phyloP scores from a whole-genome alignment of 106 monocot genomes.

The Narthecium ossifragum region DNA sequence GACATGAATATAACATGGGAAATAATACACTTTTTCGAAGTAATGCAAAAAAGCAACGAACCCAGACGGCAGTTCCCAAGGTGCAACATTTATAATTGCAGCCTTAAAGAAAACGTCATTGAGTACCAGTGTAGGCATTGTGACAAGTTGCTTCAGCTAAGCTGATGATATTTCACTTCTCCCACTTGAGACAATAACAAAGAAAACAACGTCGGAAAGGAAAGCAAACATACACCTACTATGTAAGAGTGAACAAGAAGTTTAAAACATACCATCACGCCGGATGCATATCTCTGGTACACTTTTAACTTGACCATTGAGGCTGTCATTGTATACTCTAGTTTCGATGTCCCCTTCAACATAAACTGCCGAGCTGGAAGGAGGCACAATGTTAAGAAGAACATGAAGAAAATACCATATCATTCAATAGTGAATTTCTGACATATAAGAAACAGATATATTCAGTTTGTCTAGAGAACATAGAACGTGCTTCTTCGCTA shows the following conservation, averaged over 20 bases:
- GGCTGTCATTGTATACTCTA: conserved; percentile 94
- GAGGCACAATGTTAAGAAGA: neutral
- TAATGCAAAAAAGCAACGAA: too few species aligned
- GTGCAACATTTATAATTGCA: too few species aligned
- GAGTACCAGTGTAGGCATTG: too few species aligned
- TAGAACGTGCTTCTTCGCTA: conserved; percentile 64
- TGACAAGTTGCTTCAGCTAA: too few species aligned
- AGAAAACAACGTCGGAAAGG: neutral
- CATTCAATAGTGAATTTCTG: neutral
- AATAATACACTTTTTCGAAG: too few species aligned
- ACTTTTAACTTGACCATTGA: conserved; percentile 79
- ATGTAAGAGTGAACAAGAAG: neutral
- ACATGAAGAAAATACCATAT: neutral
- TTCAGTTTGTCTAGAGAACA: neutral
- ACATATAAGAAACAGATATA: neutral
- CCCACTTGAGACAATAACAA: neutral
- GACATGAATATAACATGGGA: too few species aligned
- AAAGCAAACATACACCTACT: neutral
- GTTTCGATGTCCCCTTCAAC: conserved; percentile 99
- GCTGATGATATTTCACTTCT: too few species aligned
- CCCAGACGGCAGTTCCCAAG: too few species aligned
- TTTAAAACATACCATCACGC: conserved; percentile 67
- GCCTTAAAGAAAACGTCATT: too few species aligned
- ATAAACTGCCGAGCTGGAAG: conserved; percentile 74
- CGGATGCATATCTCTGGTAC: conserved; percentile 91